A percentile compares a stretch with the other conserved stretches of the same genome.
Evolutionary conservation across 495 filamentous ascomycete genomes (phyloP).

Genomic region (Podospora tetraspora): DNA sequence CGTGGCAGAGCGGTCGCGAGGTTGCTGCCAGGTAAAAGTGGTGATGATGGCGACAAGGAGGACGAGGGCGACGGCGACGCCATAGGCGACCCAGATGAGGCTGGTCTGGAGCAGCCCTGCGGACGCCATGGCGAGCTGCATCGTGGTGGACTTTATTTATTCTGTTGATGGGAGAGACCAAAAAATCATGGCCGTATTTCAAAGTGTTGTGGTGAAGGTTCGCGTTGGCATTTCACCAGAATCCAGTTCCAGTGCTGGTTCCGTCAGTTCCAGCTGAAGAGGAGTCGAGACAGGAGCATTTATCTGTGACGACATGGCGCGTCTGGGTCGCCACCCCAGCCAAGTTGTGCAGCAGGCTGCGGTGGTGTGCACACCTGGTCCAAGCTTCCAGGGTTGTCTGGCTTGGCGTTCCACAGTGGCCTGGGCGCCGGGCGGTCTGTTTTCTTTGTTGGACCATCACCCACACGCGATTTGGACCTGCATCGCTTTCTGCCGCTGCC

Average conservation of each 20-base stretch:
- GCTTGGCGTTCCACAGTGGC: no score
- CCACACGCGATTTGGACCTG: background rate
- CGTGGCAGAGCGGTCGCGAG: conserved; percentile 72
- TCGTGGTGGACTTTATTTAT: background rate
- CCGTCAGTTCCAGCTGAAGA: background rate
- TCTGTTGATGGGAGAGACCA: conserved; percentile 1
- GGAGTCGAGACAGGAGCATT: background rate
- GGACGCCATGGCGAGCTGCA: conserved; percentile 46
- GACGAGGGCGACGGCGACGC: conserved; percentile 65
- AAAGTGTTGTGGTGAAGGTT: background rate
- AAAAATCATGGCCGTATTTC: background rate
- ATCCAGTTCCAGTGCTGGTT: background rate
- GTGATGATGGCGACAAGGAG: conserved; percentile 71
- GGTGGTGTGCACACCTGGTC: background rate
- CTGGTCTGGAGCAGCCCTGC: conserved; percentile 67
- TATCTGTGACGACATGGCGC: background rate
- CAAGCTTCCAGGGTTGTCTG: background rate
- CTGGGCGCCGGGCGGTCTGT: background rate
- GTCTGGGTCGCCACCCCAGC: background rate
- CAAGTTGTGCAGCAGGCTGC: background rate
- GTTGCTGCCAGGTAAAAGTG: conserved; percentile 80
- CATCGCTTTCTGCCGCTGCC: background rate
- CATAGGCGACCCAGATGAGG: conserved; percentile 90
- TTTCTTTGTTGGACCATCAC: background rate
- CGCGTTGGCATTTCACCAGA: background rate